A percentile compares a stretch with the other conserved stretches of the same genome.
phyloP scores from a whole-genome alignment of 306 rosid genomes.

The Glycine soja region DNA sequence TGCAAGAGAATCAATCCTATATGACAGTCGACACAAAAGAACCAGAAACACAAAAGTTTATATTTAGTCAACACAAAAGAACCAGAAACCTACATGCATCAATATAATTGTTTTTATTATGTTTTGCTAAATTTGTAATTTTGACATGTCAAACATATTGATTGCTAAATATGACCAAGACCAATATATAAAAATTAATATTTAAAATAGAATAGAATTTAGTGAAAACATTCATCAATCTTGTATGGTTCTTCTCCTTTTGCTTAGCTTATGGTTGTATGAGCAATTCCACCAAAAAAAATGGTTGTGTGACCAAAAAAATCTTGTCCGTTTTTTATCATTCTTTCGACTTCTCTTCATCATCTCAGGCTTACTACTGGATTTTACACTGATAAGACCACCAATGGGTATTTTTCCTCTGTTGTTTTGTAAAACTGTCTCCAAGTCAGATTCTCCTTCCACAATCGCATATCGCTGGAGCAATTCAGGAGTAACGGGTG shows the following conservation, averaged over 20 bases:
- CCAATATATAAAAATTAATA: not conserved
- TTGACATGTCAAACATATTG: no score
- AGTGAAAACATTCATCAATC: no score
- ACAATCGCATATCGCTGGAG: slow-evolving; percentile 47
- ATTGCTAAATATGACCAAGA: no score
- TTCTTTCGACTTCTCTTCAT: slow-evolving; percentile 50
- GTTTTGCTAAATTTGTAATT: no score
- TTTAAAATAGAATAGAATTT: no score
- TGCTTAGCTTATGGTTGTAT: slow-evolving; percentile 51
- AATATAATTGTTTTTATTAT: no score
- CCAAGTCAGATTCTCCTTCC: slow-evolving; percentile 60
- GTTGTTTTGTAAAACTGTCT: slow-evolving; percentile 54
- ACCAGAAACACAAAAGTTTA: no score
- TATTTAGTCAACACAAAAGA: no score
- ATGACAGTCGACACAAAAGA: no score
- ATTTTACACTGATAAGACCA: slow-evolving; percentile 67
- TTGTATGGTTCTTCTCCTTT: slow-evolving; percentile 37
- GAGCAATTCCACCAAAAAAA: no score
- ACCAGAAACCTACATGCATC: no score
- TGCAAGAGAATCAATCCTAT: no score
- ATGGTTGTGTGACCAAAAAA: not conserved
- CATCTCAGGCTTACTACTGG: slow-evolving; percentile 50
- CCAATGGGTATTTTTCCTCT: slow-evolving; percentile 59
- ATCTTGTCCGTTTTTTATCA: slow-evolving; percentile 48
- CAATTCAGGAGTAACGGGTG: slow-evolving; percentile 26